Conservation (phyloP, 164 flowering plant genomes). For the Amborella trichopoda region DNA sequence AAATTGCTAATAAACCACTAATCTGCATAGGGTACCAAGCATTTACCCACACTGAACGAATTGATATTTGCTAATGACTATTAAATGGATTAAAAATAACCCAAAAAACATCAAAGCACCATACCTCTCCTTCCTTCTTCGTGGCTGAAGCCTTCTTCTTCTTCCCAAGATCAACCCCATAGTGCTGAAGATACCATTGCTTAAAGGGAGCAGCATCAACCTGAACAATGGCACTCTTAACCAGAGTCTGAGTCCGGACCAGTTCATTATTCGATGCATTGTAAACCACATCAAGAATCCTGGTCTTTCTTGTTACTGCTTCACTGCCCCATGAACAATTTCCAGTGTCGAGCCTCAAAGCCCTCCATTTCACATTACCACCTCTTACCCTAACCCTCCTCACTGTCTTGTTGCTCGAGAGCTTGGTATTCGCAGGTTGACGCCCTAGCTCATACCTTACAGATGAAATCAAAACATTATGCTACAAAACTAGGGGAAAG, state of each 20-base stretch:
- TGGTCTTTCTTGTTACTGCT: conserved; percentile 18
- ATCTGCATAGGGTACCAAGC: too few relatives aligned
- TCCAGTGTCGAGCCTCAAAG: conserved; percentile 20
- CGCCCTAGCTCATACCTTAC: conserved; percentile 24
- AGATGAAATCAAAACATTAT: not conserved
- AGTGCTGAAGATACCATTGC: conserved; percentile 23
- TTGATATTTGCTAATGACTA: too few relatives aligned
- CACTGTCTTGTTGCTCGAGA: conserved; percentile 25
- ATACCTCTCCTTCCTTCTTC: conserved; percentile 20
- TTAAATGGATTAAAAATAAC: too few relatives aligned
- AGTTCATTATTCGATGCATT: conserved; percentile 27
- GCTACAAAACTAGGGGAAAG: not conserved
- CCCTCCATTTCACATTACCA: conserved; percentile 25
- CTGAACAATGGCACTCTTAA: conserved; percentile 23
- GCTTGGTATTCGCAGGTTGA: conserved; percentile 22
- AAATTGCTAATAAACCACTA: too few relatives aligned
- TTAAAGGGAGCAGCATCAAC: conserved; percentile 23
- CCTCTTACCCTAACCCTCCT: conserved; percentile 22
- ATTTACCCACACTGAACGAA: too few relatives aligned
- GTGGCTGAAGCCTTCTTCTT: conserved; percentile 16
- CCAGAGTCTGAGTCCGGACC: conserved; percentile 21
- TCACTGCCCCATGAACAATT: conserved; percentile 27
- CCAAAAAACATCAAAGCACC: too few relatives aligned
- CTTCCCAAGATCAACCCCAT: conserved; percentile 20
- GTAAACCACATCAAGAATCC: conserved; percentile 23